phyloP scores from a whole-genome alignment of 73 alveolate genomes.

The Paraurostyla sp. region DNA sequence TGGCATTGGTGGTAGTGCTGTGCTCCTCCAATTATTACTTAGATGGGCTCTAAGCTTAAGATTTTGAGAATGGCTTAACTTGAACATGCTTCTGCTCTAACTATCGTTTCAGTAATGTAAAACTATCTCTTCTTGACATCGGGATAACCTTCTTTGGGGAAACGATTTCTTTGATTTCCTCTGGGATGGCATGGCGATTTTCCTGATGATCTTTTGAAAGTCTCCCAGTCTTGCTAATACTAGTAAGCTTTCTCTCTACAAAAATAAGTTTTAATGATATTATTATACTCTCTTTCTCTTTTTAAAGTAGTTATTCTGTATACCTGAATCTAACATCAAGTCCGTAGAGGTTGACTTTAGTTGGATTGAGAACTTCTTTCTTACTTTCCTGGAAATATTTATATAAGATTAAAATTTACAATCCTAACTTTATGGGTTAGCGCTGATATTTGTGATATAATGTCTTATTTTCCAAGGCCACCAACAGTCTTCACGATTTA shows the following conservation, averaged over 20 bases:
- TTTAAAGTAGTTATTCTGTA: slow-evolving; percentile 13
- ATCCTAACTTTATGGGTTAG: slow-evolving; percentile 10
- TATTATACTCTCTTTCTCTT: slow-evolving; percentile 46
- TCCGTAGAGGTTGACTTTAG: slow-evolving; percentile 39
- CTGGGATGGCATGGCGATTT: slow-evolving; percentile 53
- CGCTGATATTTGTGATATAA: background rate
- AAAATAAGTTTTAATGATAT: background rate
- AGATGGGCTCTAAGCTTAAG: background rate
- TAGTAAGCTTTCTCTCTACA: slow-evolving; percentile 36
- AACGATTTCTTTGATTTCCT: slow-evolving; percentile 26
- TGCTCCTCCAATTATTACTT: background rate
- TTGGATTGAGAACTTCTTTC: slow-evolving; percentile 37
- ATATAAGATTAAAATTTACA: background rate
- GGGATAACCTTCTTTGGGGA: slow-evolving; percentile 31
- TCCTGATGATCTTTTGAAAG: background rate
- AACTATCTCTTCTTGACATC: slow-evolving; percentile 46
- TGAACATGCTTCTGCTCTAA: background rate
- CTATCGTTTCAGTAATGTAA: slow-evolving; percentile 14
- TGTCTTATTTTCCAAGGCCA: background rate
- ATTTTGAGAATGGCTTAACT: background rate
- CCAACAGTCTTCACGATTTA: background rate
- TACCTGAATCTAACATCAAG: slow-evolving; percentile 51
- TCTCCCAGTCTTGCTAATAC: slow-evolving; percentile 20
- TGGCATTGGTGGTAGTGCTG: background rate
- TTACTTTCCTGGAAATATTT: background rate